These are phyloP conservation scores for Neurospora hispaniola DNA, from an alignment of 495 filamentous ascomycete species.

Conservation along the genomic window DNA sequence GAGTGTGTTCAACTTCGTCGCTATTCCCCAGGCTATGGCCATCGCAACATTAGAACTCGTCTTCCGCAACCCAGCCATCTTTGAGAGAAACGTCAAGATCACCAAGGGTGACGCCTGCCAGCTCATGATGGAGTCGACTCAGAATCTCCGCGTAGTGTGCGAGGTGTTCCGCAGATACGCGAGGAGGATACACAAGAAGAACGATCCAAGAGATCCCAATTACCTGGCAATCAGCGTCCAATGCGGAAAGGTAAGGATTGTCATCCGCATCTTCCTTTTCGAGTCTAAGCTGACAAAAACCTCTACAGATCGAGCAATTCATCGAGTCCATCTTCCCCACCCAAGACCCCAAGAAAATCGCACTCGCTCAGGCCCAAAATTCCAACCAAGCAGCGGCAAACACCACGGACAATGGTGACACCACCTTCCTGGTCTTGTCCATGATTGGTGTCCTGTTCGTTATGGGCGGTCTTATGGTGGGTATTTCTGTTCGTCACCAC, in stretches of 20 bases:
- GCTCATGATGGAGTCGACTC: slow-evolving; percentile 83
- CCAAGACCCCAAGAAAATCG: slow-evolving; percentile 39
- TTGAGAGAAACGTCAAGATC: slow-evolving; percentile 86
- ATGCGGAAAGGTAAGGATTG: slow-evolving; percentile 65
- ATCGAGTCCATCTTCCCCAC: slow-evolving; percentile 90
- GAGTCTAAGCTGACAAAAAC: slow-evolving; percentile 1
- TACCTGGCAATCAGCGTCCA: slow-evolving; percentile 86
- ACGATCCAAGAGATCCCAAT: slow-evolving; percentile 86
- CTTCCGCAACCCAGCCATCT: slow-evolving; percentile 85
- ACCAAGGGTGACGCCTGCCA: slow-evolving; percentile 89
- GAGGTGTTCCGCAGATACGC: slow-evolving; percentile 67
- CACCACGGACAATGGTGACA: slow-evolving; percentile 24
- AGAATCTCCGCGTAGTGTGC: slow-evolving; percentile 72
- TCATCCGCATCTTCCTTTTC: not conserved
- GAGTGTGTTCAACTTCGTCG: slow-evolving; percentile 98
- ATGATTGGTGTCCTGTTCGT: slow-evolving; percentile 24
- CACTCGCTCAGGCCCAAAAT: slow-evolving; percentile 18
- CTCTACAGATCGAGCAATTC: slow-evolving; percentile 80
- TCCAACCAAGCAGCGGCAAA: slow-evolving; percentile 9
- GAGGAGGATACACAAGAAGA: slow-evolving; percentile 84
- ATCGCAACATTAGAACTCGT: slow-evolving; percentile 87
- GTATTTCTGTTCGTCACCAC: slow-evolving; percentile 8
- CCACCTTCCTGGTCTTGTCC: slow-evolving; percentile 23
- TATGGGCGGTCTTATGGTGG: slow-evolving; percentile 36
- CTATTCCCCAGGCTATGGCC: slow-evolving; percentile 97